Evolutionary conservation across 164 flowering plant genomes (phyloP).

Genomic region (Hamamelis virginiana): DNA sequence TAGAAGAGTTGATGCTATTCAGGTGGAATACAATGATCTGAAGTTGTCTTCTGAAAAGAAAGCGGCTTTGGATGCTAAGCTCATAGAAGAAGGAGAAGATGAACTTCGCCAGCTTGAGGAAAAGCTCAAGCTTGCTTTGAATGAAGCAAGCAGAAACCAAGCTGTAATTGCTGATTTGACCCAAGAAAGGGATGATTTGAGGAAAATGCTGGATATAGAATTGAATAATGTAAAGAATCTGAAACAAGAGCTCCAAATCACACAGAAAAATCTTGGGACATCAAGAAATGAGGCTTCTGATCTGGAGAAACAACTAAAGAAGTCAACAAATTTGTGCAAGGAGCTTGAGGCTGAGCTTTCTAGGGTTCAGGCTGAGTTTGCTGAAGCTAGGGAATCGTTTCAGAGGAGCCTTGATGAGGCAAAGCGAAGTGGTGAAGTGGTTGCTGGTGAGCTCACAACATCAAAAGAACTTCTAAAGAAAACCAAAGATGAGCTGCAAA

Average conservation of each 20-base stretch:
- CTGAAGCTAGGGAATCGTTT: constrained; percentile 34
- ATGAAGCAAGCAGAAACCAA: constrained; percentile 34
- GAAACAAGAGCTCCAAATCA: constrained; percentile 46
- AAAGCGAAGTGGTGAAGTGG: constrained; percentile 28
- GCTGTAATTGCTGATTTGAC: constrained; percentile 39
- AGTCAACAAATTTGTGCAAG: constrained; percentile 38
- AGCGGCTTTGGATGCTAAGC: constrained; percentile 51
- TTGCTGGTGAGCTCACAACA: constrained; percentile 50
- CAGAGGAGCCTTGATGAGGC: constrained; percentile 54
- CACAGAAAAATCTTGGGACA: constrained; percentile 40
- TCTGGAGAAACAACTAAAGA: constrained; percentile 38
- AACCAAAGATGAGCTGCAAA: constrained; percentile 50
- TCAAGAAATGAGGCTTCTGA: constrained; percentile 52
- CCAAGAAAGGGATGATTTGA: constrained; percentile 52
- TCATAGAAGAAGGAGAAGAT: constrained; percentile 44
- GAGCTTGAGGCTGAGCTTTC: constrained; percentile 61
- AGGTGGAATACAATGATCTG: constrained; percentile 43
- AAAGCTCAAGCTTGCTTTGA: constrained; percentile 39
- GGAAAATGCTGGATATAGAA: constrained; percentile 43
- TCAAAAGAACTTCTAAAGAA: constrained; percentile 43
- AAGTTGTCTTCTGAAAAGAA: constrained; percentile 52
- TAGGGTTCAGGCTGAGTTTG: constrained; percentile 39
- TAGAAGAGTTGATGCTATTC: constrained; percentile 32
- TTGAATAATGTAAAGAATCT: constrained; percentile 35
- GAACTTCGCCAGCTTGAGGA: constrained; percentile 51